These are phyloP conservation scores for Boletus subluridellus DNA, from an alignment of 1,284 basidiomycete species.

Conservation along the genomic window DNA sequence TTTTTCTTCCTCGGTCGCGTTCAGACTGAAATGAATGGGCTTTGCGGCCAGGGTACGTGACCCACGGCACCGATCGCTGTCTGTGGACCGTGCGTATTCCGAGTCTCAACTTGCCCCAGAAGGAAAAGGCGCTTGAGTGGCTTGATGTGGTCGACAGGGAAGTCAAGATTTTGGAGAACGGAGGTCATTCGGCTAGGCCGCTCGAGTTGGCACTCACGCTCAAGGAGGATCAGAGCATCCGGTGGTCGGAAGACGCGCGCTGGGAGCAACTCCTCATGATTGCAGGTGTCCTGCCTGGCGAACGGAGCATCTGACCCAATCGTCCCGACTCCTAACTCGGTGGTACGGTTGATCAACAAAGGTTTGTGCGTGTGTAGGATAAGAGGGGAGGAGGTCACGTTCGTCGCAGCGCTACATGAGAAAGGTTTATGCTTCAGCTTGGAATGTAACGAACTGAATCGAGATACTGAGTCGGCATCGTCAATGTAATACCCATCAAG, in stretches of 20 bases:
- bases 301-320: not conserved
- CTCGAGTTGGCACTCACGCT: conserved; percentile 47
- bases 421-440: not conserved
- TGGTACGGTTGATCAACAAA: not conserved
- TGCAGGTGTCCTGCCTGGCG: conserved; percentile 32
- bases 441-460: not conserved
- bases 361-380: not conserved
- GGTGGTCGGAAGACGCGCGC: conserved; percentile 38
- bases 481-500: conserved; percentile 37
- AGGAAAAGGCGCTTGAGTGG: conserved; percentile 28
- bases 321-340: too few species aligned
- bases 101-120: conserved; percentile 13
- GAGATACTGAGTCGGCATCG: conserved; percentile 43
- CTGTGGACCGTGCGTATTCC: conserved; percentile 45
- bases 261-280: conserved; percentile 43
- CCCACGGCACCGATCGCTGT: conserved; percentile 59
- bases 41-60: conserved; percentile 52
- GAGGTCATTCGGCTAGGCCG: conserved; percentile 31
- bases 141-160: conserved; percentile 41
- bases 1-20: not conserved
- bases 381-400: conserved; percentile 22
- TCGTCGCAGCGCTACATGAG: not conserved
- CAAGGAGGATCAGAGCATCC: conserved; percentile 46
- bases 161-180: conserved; percentile 40
- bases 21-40: not conserved